Conservation (phyloP, 345 rosid species). For the Excoecaria cochinchinensis region DNA sequence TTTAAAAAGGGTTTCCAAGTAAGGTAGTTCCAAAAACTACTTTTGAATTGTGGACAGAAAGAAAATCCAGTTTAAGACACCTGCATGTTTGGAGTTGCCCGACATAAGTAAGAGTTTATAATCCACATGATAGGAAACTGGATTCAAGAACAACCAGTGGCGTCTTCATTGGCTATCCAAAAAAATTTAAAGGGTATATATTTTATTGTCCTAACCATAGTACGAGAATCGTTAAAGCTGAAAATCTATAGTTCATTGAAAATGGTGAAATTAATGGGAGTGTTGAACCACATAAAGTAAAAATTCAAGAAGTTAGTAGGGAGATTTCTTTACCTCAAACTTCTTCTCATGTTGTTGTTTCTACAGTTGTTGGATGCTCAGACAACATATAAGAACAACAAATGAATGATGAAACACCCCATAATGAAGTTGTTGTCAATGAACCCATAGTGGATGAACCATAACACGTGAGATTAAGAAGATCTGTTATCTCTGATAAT, state of each 20-base stretch:
- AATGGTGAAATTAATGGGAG: neutral
- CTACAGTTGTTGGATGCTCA: too few relatives aligned
- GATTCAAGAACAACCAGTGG: neutral
- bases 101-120: neutral
- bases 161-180: neutral
- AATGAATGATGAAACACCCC: neutral
- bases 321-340: neutral
- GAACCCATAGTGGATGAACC: neutral
- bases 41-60: neutral
- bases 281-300: too few relatives aligned
- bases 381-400: too few relatives aligned
- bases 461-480: neutral
- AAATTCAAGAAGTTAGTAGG: neutral
- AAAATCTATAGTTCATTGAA: neutral
- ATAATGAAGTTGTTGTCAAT: neutral
- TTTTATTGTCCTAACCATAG: neutral
- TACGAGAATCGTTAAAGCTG: neutral
- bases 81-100: neutral
- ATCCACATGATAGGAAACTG: neutral
- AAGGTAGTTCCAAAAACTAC: neutral
- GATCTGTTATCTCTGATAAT: neutral
- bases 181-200: neutral
- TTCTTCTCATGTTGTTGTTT: too few relatives aligned
- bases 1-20: neutral
- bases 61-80: constrained; percentile 1